Evolutionary conservation across 768 basidiomycete genomes (phyloP), one percentile per base, ranked within the genome.

Genomic region (Suillus brevipes): DNA sequence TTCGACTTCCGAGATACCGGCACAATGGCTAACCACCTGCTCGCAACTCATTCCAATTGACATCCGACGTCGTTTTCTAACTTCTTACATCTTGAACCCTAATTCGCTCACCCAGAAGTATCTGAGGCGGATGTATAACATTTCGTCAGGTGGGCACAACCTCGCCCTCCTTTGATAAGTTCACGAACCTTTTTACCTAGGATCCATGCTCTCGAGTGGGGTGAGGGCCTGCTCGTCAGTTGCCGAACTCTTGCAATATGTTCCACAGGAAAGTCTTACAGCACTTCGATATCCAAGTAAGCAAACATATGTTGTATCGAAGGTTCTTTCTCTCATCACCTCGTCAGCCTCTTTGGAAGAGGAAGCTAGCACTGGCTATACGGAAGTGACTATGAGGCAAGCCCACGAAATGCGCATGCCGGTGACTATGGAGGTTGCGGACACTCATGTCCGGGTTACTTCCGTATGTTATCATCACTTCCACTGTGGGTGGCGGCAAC

Each of bases 11-110:
- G 91, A 94, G 75, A 80, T 94, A 9, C 94, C 94, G 0, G 78
- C 91, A 10, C 89, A 91, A 66, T 93, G 90, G 90, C 72, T 94
- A 55, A 92, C 90, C 74, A 89, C 87, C 62, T 89, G 90, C 65
- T 84, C 87, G 14, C 91, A 94, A 72, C 78, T 92, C 23, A 85
- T 91, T 62, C 92, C 94, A 7, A 73, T 75, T 31, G 91, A 94
- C 65, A 83, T 93, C 62, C 84, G 89, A 49, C 72, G 76, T 37
- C 85, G 86, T n/a, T 88, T 92, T 71, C 67, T 75, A 40, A 84
- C 76, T 4, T 82, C 87, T 18, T 86, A 90, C 67, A 85, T 95
- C 55, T 72, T 95, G 43, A 93, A 91, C 64, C 85, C 91, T 16
- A 95, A 94, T 70, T 78, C 81, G 4, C 77, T 88, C 61, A 87